A percentile compares a stretch with the other conserved stretches of the same genome.
Evolutionary conservation across 106 monocot species (phyloP).

Genomic region (Alisma plantagoaquatica): DNA sequence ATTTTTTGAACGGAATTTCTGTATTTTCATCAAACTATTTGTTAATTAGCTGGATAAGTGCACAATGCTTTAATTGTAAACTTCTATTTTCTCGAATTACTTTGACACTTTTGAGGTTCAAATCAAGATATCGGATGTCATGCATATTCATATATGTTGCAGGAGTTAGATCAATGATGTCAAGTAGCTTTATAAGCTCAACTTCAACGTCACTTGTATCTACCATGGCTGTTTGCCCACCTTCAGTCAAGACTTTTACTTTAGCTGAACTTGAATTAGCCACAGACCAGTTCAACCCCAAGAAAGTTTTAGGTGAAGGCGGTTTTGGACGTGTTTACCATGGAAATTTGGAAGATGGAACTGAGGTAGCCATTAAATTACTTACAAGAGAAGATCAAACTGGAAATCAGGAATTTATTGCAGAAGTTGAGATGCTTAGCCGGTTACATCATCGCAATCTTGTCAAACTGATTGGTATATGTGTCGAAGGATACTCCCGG

Average conservation of each 20-base stretch:
- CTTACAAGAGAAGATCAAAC: conserved; percentile 48
- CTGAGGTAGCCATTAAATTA: conserved; percentile 48
- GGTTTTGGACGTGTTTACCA: conserved; percentile 71
- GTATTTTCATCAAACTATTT: not conserved
- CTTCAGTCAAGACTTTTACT: conserved; percentile 51
- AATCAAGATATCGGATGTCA: not conserved
- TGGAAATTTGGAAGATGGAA: conserved; percentile 44
- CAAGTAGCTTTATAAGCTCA: conserved; percentile 45
- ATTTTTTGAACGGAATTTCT: not conserved
- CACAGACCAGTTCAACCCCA: conserved; percentile 41
- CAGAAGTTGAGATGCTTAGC: conserved; percentile 88
- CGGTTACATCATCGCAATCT: conserved; percentile 94
- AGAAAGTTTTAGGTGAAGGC: conserved; percentile 58
- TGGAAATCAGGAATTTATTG: conserved; percentile 64
- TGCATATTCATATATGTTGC: conserved; percentile 2
- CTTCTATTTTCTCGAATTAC: not conserved
- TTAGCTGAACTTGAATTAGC: conserved; percentile 46
- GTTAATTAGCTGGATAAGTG: not conserved
- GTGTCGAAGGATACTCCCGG: conserved; percentile 58
- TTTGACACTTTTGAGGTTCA: not conserved
- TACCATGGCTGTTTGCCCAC: conserved; percentile 39
- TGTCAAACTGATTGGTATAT: conserved; percentile 94
- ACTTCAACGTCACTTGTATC: conserved; percentile 26
- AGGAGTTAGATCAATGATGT: conserved; percentile 39
- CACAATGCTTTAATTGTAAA: not conserved